Evolutionary conservation across 805 yeast species (phyloP).

Genomic region (Ogataea polymorpha): DNA sequence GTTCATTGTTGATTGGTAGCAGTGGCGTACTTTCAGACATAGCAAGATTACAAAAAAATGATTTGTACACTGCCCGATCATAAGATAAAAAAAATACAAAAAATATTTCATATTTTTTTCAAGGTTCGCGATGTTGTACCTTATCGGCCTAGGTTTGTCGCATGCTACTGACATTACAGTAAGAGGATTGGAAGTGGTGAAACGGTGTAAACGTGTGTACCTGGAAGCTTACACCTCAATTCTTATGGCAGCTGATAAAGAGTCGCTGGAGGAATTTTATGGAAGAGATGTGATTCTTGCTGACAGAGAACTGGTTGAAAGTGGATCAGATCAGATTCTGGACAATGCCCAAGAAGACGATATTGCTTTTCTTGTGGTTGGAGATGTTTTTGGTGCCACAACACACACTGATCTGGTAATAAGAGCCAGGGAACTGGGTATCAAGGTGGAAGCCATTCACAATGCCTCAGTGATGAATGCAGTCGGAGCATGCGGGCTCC

Average conservation of each 20-base stretch:
- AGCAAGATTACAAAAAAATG: background rate
- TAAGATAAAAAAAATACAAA: background rate
- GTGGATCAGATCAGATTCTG: slow-evolving; percentile 80
- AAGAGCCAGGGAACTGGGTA: slow-evolving; percentile 82
- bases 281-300: slow-evolving; percentile 85
- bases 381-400: slow-evolving; percentile 97
- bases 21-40: slow-evolving; percentile 20
- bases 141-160: slow-evolving; percentile 89
- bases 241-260: slow-evolving; percentile 84
- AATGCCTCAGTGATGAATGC: slow-evolving; percentile 98
- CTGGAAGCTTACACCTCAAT: slow-evolving; percentile 95
- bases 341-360: slow-evolving; percentile 76
- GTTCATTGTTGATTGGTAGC: slow-evolving; percentile 1
- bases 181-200: slow-evolving; percentile 84
- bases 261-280: slow-evolving; percentile 73
- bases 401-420: slow-evolving; percentile 93
- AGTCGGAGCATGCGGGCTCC: slow-evolving; percentile 96
- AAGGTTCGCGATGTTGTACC: slow-evolving; percentile 64
- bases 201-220: slow-evolving; percentile 83
- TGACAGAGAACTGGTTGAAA: slow-evolving; percentile 91
- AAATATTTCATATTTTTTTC: slow-evolving; percentile 1
- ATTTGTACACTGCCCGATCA: slow-evolving; percentile 2
- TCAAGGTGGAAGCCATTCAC: slow-evolving; percentile 79
- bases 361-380: slow-evolving; percentile 92
- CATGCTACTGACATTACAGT: slow-evolving; percentile 90